Conservation (phyloP, 257 asterid species). For the Ajuga chamaepitys region DNA sequence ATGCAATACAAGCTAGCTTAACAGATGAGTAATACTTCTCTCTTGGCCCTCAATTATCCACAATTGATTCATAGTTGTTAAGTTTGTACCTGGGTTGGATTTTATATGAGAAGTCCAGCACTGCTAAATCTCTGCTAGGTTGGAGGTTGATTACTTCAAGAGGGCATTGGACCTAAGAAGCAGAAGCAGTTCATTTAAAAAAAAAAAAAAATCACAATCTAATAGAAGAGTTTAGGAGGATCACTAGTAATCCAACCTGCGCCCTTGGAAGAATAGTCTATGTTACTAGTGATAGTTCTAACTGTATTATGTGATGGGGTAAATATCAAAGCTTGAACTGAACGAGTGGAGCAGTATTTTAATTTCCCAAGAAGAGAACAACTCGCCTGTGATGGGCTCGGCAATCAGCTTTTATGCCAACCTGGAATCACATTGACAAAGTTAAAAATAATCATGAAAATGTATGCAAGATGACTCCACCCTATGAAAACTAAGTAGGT, state of each 20-base stretch:
- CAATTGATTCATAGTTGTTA: constrained; percentile 9
- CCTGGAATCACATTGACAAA: constrained; percentile 35
- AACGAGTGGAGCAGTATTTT: constrained; percentile 67
- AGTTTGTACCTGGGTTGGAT: constrained; percentile 49
- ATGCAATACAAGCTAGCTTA: constrained; percentile 26
- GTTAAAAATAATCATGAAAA: no score
- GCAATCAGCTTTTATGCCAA: constrained; percentile 96
- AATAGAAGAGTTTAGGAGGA: no score
- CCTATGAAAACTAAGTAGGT: constrained; percentile 1
- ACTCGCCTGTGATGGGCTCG: constrained; percentile 77
- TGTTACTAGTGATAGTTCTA: constrained; percentile 77
- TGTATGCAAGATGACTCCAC: neutral
- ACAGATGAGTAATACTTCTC: neutral
- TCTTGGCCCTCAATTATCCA: neutral
- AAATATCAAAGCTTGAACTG: constrained; percentile 71
- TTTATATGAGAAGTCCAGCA: no score
- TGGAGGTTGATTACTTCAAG: no score
- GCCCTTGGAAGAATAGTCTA: constrained; percentile 95
- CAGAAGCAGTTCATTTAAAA: no score
- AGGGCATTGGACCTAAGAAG: no score
- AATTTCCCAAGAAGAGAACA: constrained; percentile 90
- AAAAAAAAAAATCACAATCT: no score
- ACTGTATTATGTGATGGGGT: constrained; percentile 74
- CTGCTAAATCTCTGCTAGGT: no score
- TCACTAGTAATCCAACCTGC: constrained; percentile 75